These are phyloP conservation scores for Metschnikowia kunwiensis DNA, from an alignment of 805 yeast species.

Conservation along the genomic window DNA sequence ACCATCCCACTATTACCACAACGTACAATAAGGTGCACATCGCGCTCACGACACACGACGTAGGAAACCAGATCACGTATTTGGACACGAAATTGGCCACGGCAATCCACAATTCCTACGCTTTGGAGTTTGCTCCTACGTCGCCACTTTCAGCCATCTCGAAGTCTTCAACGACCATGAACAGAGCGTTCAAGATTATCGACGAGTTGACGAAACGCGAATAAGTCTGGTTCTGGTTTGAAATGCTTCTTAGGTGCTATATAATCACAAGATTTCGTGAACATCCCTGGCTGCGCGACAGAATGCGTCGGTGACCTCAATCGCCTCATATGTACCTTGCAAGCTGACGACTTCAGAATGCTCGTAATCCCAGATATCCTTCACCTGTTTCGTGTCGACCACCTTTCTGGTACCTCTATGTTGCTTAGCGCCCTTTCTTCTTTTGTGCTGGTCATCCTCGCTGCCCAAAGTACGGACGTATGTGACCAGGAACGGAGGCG, in stretches of 20 bases:
- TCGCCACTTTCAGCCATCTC: conserved; percentile 1
- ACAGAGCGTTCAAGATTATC: conserved; percentile 14
- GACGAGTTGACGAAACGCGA: conserved; percentile 16
- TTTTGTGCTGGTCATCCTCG: conserved; percentile 15
- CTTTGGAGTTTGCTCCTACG: conserved; percentile 5
- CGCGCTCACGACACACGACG: conserved; percentile 64
- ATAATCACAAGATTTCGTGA: conserved; percentile 11
- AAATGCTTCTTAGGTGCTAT: not conserved
- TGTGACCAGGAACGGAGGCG: conserved; percentile 86
- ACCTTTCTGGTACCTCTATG: conserved; percentile 21
- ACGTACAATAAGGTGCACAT: conserved; percentile 58
- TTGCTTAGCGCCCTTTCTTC: conserved; percentile 24
- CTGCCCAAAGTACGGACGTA: conserved; percentile 69
- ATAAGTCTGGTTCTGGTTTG: not conserved
- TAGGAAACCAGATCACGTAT: conserved; percentile 45
- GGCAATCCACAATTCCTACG: conserved; percentile 21
- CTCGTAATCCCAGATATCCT: conserved; percentile 66
- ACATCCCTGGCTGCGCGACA: conserved; percentile 43
- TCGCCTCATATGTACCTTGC: conserved; percentile 93
- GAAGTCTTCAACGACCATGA: conserved; percentile 5
- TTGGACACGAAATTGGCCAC: conserved; percentile 58
- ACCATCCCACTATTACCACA: conserved; percentile 69
- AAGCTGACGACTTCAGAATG: conserved; percentile 72
- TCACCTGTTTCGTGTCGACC: conserved; percentile 57
- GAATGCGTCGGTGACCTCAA: conserved; percentile 80